These are phyloP conservation scores for Umbellularia californica DNA, from an alignment of 164 flowering plant genomes.

Conservation along the genomic window DNA sequence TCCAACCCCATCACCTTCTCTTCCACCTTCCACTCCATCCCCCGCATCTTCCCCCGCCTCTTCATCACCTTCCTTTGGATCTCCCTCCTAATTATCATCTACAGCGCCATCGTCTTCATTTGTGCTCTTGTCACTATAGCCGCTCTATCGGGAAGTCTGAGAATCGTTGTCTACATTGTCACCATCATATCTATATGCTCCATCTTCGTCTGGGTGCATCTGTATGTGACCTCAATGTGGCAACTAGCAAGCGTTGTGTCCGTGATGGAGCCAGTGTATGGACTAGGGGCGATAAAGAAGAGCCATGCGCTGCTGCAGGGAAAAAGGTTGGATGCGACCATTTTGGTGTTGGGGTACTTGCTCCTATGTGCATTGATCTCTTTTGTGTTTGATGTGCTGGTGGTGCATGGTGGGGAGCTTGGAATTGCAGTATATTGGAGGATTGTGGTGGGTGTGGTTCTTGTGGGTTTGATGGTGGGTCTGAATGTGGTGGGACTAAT, in stretches of 20 bases:
- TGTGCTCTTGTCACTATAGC: neutral
- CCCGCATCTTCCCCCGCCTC: neutral
- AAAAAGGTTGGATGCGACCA: neutral
- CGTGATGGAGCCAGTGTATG: constrained; percentile 1
- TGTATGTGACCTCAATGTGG: constrained; percentile 1
- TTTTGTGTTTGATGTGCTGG: neutral
- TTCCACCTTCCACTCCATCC: neutral
- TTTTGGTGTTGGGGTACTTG: neutral
- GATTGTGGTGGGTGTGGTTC: neutral
- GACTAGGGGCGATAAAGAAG: constrained; percentile 1
- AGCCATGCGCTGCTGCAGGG: constrained; percentile 1
- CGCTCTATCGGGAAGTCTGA: too few relatives aligned
- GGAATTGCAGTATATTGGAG: neutral
- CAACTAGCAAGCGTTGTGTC: constrained; percentile 1
- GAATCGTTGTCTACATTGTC: neutral
- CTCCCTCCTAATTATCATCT: neutral
- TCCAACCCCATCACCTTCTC: constrained; percentile 6
- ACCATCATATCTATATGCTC: neutral
- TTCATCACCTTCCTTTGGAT: neutral
- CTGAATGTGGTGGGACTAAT: neutral
- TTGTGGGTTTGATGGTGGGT: neutral
- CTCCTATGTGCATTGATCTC: neutral
- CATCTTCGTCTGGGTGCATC: neutral
- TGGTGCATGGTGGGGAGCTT: neutral
- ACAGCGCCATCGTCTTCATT: neutral